A percentile compares a stretch with the other conserved stretches of the same genome.
Conservation (phyloP, 2,329 filamentous ascomycete genomes). For the Neonectria neomacrospora region DNA sequence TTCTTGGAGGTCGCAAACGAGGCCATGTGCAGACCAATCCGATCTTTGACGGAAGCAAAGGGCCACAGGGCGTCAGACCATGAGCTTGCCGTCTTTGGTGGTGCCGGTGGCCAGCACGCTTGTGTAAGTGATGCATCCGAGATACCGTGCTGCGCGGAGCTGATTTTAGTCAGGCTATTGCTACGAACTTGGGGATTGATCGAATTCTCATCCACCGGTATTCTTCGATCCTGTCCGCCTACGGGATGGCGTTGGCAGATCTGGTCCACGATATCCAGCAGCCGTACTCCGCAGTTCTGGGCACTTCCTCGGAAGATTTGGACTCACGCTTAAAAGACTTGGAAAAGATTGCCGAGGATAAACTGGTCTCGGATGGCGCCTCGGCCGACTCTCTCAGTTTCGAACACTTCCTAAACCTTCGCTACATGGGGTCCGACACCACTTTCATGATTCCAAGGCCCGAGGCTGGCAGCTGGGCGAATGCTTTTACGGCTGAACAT, state of each 20-base stretch:
- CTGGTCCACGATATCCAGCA: constrained; percentile 52
- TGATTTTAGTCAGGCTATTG: constrained; percentile 41
- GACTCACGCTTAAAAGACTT: constrained; percentile 26
- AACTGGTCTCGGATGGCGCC: constrained; percentile 47
- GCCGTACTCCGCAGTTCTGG: constrained; percentile 38
- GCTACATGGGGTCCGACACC: constrained; percentile 57
- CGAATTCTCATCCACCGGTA: constrained; percentile 55
- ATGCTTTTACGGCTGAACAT: constrained; percentile 75
- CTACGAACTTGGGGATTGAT: constrained; percentile 51
- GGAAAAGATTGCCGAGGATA: constrained; percentile 7
- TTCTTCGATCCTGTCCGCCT: constrained; percentile 57
- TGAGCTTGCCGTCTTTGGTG: constrained; percentile 49
- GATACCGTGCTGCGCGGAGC: not conserved
- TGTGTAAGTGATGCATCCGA: constrained; percentile 36
- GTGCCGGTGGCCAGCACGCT: constrained; percentile 54
- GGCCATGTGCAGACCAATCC: constrained; percentile 50
- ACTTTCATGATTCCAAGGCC: constrained; percentile 50
- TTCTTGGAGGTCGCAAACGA: constrained; percentile 51
- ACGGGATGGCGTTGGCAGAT: constrained; percentile 56
- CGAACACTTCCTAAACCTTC: constrained; percentile 55
- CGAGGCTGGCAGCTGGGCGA: constrained; percentile 44
- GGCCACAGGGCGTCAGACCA: constrained; percentile 50
- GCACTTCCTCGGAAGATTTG: not conserved
- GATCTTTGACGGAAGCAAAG: constrained; percentile 50
- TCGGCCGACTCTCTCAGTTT: constrained; percentile 52